Evolutionary conservation across 129 eudicot genomes (phyloP).

Genomic region (carrot (Daucus carota)): DNA sequence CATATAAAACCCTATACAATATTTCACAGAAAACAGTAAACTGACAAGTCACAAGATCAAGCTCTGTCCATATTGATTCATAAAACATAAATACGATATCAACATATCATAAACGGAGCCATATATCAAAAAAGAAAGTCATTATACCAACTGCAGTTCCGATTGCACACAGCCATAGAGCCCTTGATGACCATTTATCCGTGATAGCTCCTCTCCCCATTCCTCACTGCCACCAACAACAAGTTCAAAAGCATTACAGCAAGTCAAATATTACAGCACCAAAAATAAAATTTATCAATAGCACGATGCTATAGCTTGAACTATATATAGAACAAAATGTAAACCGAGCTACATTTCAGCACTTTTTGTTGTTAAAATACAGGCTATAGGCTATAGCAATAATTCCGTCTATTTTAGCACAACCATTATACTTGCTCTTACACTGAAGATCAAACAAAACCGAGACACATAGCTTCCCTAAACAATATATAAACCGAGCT

Average conservation of each 20-base stretch:
- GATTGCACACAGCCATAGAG: slow-evolving; percentile 67
- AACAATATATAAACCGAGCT: too few species aligned
- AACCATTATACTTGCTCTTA: too few species aligned
- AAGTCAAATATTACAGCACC: too few species aligned
- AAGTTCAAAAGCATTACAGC: too few species aligned
- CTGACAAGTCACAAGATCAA: background rate
- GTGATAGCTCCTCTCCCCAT: slow-evolving; percentile 52
- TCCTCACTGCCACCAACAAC: slow-evolving; percentile 21
- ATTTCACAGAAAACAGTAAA: background rate
- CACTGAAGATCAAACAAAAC: background rate
- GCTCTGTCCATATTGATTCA: background rate
- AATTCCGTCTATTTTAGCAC: too few species aligned
- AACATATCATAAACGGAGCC: background rate
- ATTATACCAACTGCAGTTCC: slow-evolving; percentile 71
- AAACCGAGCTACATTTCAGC: too few species aligned
- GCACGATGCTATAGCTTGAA: too few species aligned
- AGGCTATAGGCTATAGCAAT: too few species aligned
- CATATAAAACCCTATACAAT: slow-evolving; percentile 61
- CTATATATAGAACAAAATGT: too few species aligned
- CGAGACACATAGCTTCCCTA: background rate
- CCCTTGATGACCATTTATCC: slow-evolving; percentile 78
- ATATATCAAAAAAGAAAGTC: background rate
- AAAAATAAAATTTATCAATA: too few species aligned
- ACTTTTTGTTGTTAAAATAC: too few species aligned
- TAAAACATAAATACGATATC: background rate